A percentile compares a stretch with the other conserved stretches of the same genome.
Evolutionary conservation across 768 basidiomycete genomes (phyloP).

Genomic region (Psilocybe cyanescens): DNA sequence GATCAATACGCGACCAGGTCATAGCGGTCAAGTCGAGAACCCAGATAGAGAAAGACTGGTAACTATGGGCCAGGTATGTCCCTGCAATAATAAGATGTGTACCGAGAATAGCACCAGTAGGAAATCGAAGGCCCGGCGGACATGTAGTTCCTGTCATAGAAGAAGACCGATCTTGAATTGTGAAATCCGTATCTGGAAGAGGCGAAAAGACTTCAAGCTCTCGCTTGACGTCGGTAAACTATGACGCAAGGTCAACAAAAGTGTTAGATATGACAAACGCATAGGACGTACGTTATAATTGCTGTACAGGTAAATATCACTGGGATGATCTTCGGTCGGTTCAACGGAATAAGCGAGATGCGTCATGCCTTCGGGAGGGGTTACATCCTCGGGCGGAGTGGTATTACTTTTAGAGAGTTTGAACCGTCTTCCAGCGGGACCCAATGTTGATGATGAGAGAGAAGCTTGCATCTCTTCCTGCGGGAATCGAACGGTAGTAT

Average conservation of each 20-base stretch:
- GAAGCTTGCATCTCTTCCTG: constrained; percentile 58
- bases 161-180: constrained; percentile 78
- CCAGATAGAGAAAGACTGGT: constrained; percentile 97
- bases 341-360: constrained; percentile 79
- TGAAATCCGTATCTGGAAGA: constrained; percentile 73
- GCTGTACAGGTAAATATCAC: constrained; percentile 90
- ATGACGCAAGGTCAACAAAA: constrained; percentile 9
- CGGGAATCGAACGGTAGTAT: constrained; percentile 66
- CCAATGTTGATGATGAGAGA: constrained; percentile 46
- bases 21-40: constrained; percentile 84
- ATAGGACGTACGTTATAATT: constrained; percentile 84
- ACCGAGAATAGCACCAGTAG: constrained; percentile 91
- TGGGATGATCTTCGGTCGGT: constrained; percentile 76
- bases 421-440: constrained; percentile 64
- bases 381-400: constrained; percentile 48
- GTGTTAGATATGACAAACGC: neutral
- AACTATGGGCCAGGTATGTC: constrained; percentile 92
- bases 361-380: constrained; percentile 59
- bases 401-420: constrained; percentile 43
- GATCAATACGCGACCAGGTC: constrained; percentile 88
- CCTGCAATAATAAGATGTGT: constrained; percentile 93
- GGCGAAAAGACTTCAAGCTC: constrained; percentile 94
- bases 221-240: constrained; percentile 95
- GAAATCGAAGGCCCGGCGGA: constrained; percentile 95
- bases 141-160: constrained; percentile 82